A percentile compares a stretch with the other conserved stretches of the same genome.
Evolutionary conservation across 495 filamentous ascomycete species (phyloP).

Genomic region (Pseudomonodictys pantanalensis): DNA sequence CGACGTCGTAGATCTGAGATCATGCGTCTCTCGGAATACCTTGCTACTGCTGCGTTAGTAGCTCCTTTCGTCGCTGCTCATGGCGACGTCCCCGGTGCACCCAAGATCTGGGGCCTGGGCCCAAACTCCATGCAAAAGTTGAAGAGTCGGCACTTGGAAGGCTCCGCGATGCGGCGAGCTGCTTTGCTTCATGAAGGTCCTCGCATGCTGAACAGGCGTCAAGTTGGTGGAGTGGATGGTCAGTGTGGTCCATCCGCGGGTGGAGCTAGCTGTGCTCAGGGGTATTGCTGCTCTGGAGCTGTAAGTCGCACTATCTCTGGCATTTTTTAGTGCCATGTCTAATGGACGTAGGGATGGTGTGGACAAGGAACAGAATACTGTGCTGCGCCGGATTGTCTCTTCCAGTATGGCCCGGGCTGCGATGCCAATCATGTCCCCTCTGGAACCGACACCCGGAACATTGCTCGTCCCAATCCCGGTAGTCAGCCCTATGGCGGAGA

Average conservation of each 20-base stretch:
- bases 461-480: conserved; percentile 60
- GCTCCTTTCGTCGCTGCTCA: conserved; percentile 25
- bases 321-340: not conserved
- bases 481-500: conserved; percentile 46
- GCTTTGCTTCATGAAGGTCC: not conserved
- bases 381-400: conserved; percentile 64
- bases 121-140: not conserved
- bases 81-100: conserved; percentile 16
- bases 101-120: conserved; percentile 23
- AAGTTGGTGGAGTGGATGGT: conserved; percentile 9
- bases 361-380: conserved; percentile 63
- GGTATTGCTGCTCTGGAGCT: conserved; percentile 21
- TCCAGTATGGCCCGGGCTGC: conserved; percentile 62
- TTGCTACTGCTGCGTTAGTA: conserved; percentile 16
- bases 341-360: conserved; percentile 43
- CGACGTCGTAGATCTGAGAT: no score
- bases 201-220: conserved; percentile 7
- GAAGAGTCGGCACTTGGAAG: conserved; percentile 8
- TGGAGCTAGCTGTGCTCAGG: conserved; percentile 15
- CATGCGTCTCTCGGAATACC: conserved; percentile 27
- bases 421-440: conserved; percentile 64
- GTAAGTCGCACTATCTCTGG: not conserved
- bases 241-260: conserved; percentile 14
- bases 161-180: not conserved
- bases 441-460: conserved; percentile 57